Evolutionary conservation across 192 early-diverging fungal genomes (phyloP).

Genomic region (Dissophora ornata): DNA sequence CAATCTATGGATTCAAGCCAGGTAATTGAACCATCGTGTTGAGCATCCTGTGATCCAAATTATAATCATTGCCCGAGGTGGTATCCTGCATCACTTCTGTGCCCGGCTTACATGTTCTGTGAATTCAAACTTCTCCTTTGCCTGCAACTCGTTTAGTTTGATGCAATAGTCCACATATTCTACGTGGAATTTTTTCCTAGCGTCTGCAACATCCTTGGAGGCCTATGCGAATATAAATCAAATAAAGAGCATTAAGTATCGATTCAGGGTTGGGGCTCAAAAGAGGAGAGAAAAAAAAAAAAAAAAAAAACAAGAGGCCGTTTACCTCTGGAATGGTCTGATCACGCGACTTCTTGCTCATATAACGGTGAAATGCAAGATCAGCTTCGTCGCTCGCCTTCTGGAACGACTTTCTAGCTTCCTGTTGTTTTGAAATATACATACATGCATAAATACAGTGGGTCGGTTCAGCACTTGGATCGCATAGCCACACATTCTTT

Average conservation of each 20-base stretch:
- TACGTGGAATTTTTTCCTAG: slow-evolving; percentile 71
- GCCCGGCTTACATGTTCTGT: slow-evolving; percentile 65
- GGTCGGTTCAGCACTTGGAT: no score
- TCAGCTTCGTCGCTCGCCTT: slow-evolving; percentile 72
- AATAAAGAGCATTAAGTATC: not conserved
- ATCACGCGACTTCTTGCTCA: slow-evolving; percentile 71
- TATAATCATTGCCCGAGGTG: not conserved
- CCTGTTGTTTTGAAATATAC: slow-evolving; percentile 57
- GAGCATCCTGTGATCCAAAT: no score
- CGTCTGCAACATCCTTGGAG: slow-evolving; percentile 67
- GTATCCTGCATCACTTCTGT: no score
- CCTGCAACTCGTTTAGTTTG: slow-evolving; percentile 78
- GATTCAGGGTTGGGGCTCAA: slow-evolving; percentile 30
- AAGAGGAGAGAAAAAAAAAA: no score
- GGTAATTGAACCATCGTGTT: not conserved
- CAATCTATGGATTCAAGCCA: slow-evolving; percentile 55
- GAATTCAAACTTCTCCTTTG: slow-evolving; percentile 81
- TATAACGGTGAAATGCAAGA: slow-evolving; percentile 66
- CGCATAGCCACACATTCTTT: no score
- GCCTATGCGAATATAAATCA: slow-evolving; percentile 40
- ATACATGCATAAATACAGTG: no score
- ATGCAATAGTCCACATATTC: slow-evolving; percentile 72
- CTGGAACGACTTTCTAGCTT: slow-evolving; percentile 69
- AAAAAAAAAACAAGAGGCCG: slow-evolving; percentile 5
- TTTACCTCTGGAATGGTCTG: slow-evolving; percentile 66